Base-by-base conservation (phyloP, 441 rosid species). In the Isatis lusitanica region DNA sequence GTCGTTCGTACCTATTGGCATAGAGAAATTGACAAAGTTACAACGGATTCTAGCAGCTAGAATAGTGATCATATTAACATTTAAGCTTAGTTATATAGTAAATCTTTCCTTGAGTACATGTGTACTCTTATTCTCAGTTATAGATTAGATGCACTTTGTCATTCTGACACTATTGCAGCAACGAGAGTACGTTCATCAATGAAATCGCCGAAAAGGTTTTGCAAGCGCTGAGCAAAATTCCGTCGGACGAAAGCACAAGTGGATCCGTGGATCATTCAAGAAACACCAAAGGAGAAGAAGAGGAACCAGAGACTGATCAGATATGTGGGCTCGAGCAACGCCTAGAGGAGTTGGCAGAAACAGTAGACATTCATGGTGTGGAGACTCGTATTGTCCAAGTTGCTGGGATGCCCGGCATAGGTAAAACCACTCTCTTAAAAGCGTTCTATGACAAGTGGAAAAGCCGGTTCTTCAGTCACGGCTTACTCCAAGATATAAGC, bases 401-500 rank as follows among this genome's bases (percentile, higher is more conserved):
- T 56, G 71, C 64, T 31, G 77, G 77, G 40, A 64, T 73, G 65
- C 50, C 58, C 4, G 77, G 71, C 18, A 64, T 64, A 3, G 79
- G 79, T 24, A 75, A 68, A 70, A 68, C 74, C 43, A 76, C 75
- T 7, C 44, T 75, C 0, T 13, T 21, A 1, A 42, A 9, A 13
- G 16, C 28, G 17, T 35, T 58, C 9, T 58, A 58, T 26, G 24
- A 58, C 1, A 17, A 35, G 62, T 35, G 26, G 42, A 4, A 16
- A 6, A 16, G 7, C 43, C 16, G 43, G 26, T 57, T 57, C 44
- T 0, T 1, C 15, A 38, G 53, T 2, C 53, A 3, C 1, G 52
- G 3, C 17, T 55, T 68, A 62, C 48, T 75, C 26, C 31, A 3
- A 12, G 50, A 69, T 46, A 44, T 75, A 9, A 55, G 26, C 48